Evolutionary conservation across 2,329 filamentous ascomycete genomes (phyloP).

Genomic region (Emydomyces testavorans): DNA sequence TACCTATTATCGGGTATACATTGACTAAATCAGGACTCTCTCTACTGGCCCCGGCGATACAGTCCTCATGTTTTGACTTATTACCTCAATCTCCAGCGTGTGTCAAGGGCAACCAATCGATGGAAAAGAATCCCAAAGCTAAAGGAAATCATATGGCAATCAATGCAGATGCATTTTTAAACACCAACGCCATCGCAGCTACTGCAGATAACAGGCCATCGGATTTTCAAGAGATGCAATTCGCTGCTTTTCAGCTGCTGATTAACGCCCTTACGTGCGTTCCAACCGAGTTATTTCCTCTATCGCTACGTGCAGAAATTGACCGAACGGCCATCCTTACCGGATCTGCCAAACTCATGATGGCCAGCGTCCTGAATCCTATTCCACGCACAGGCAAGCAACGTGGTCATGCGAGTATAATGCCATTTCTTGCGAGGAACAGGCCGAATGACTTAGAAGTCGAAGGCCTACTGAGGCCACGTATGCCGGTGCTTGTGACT

Average conservation of each 20-base stretch:
- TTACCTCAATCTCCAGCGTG: slow-evolving; percentile 34
- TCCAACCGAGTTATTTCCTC: slow-evolving; percentile 56
- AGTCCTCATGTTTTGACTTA: slow-evolving; percentile 63
- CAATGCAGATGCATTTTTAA: slow-evolving; percentile 64
- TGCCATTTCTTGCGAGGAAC: slow-evolving; percentile 63
- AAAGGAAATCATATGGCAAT: slow-evolving; percentile 38
- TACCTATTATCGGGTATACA: slow-evolving; percentile 53
- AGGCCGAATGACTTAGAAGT: slow-evolving; percentile 54
- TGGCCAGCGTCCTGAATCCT: slow-evolving; percentile 73
- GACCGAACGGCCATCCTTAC: slow-evolving; percentile 70
- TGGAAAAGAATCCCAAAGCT: slow-evolving; percentile 22
- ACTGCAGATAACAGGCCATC: not conserved
- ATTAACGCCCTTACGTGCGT: slow-evolving; percentile 50
- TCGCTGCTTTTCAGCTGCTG: slow-evolving; percentile 52
- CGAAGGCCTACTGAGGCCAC: slow-evolving; percentile 54
- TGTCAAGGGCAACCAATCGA: slow-evolving; percentile 28
- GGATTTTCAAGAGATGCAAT: slow-evolving; percentile 35
- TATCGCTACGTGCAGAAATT: slow-evolving; percentile 59
- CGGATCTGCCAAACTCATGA: slow-evolving; percentile 57
- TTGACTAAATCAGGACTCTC: slow-evolving; percentile 55
- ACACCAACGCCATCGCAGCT: slow-evolving; percentile 28
- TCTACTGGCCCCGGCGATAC: slow-evolving; percentile 51
- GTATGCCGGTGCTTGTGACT: slow-evolving; percentile 38
- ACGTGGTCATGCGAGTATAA: slow-evolving; percentile 56
- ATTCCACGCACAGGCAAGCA: slow-evolving; percentile 52